Base-by-base conservation (phyloP, 768 basidiomycete genomes). In the Pleurotus cornucopiae region DNA sequence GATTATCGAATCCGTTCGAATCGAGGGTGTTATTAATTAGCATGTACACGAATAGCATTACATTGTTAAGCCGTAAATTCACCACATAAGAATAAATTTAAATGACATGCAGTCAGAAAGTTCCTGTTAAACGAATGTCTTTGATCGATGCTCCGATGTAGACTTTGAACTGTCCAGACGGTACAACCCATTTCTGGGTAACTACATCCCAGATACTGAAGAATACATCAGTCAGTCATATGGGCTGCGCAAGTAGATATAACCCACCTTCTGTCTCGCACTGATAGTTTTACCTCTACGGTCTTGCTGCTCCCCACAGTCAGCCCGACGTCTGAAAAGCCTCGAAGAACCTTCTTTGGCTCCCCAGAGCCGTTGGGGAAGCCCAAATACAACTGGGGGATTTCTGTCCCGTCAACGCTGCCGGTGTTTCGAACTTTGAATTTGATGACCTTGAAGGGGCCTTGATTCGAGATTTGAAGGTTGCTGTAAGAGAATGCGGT, bases 401-500 rank as follows among this genome's bases (percentile, higher is more conserved):
- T 52, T 20, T 52, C 49, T 16, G 49, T 52, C 30, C 49, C 49
- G n/a, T 13, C 49, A 37, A 52, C 49, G 20, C 13, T 16, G 14
- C 49, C 49, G 40, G n/a, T 11, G 23, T 52, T 52, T 38, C 38
- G 11, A 18, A 52, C 37, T 13, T 5, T 40, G 49, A 52, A 52
- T 7, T 7, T 7, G 14, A 52, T 39, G 9, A 16, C 40, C 26
- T 21, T 13, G 20, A 18, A 34, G 37, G 16, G 6, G 0, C 16
- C 30, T 13, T 13, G 13, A 12, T 30, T 9, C 34, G 23, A 23
- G 49, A 12, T n/a, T 13, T 20, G 6, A n/a, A 12, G 12, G 20
- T 20, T 30, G 34, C 34, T 67, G 66, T 88, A 89, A 3, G 75
- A 64, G 67, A 91, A 92, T 0, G 77, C 80, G 46, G 89, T 89